A percentile compares a stretch with the other conserved stretches of the same genome.
These are phyloP conservation scores for Saccharomycopsis phalli DNA, from an alignment of 1,139 yeast genomes.

Conservation along the genomic window DNA sequence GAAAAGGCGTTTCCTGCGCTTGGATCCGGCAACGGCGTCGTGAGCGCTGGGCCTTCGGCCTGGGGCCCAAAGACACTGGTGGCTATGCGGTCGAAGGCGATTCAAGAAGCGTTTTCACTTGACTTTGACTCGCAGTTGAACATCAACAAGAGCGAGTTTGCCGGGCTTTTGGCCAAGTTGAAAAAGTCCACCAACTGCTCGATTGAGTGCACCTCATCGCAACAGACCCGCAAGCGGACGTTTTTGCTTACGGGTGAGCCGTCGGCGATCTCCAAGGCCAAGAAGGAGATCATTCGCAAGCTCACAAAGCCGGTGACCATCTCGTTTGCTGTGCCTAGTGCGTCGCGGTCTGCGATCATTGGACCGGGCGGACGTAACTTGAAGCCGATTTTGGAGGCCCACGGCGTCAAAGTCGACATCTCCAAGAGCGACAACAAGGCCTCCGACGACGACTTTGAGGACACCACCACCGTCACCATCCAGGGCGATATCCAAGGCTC, in stretches of 20 bases:
- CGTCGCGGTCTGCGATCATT: constrained; percentile 70
- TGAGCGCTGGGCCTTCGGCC: constrained; percentile 27
- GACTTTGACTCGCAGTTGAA: constrained; percentile 59
- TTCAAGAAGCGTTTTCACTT: constrained; percentile 69
- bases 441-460: constrained; percentile 42
- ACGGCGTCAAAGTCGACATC: constrained; percentile 71
- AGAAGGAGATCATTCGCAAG: constrained; percentile 65
- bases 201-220: constrained; percentile 79
- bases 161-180: constrained; percentile 53
- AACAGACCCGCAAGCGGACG: constrained; percentile 70
- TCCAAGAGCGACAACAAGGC: constrained; percentile 32
- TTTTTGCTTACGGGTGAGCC: constrained; percentile 77
- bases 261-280: constrained; percentile 60
- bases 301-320: constrained; percentile 67
- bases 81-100: constrained; percentile 35
- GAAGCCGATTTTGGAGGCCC: constrained; percentile 65
- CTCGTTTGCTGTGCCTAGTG: constrained; percentile 64
- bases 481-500: constrained; percentile 87
- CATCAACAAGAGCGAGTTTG: constrained; percentile 50
- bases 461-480: constrained; percentile 50
- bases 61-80: constrained; percentile 37
- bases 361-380: constrained; percentile 84
- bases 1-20: constrained; percentile 67
- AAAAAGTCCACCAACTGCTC: constrained; percentile 55
- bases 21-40: constrained; percentile 36